These are phyloP conservation scores for Phoenix dactylifera DNA, from an alignment of 176 grass and related monocot genomes.

Conservation along the genomic window DNA sequence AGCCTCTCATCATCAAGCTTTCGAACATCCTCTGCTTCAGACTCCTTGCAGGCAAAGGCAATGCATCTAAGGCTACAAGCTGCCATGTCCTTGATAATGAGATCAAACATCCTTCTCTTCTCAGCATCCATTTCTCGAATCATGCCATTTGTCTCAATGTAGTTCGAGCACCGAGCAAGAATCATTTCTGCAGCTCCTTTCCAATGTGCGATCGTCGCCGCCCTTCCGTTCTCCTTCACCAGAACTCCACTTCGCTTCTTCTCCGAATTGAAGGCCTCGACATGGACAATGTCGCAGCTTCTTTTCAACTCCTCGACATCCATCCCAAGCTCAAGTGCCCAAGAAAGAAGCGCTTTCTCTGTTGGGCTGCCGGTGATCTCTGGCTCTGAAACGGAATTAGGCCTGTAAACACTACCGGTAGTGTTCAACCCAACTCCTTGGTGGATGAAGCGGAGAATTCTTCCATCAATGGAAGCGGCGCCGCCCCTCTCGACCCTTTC, in stretches of 20 bases:
- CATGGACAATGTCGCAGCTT: constrained; percentile 40
- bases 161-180: constrained; percentile 38
- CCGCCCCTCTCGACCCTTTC: neutral
- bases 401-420: constrained; percentile 57
- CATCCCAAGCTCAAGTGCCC: constrained; percentile 63
- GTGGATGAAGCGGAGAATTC: constrained; percentile 25
- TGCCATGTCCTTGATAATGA: constrained; percentile 58
- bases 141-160: constrained; percentile 18
- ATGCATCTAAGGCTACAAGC: constrained; percentile 57
- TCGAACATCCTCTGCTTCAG: neutral
- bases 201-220: constrained; percentile 45
- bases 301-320: constrained; percentile 28
- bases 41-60: constrained; percentile 59
- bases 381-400: constrained; percentile 28
- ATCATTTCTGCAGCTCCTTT: constrained; percentile 94
- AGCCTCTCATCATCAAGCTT: constrained; percentile 44
- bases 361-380: constrained; percentile 77
- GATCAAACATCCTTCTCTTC: constrained; percentile 28
- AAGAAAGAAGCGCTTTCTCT: constrained; percentile 81
- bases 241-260: constrained; percentile 84
- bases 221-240: constrained; percentile 23
- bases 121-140: constrained; percentile 14
- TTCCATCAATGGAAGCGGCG: neutral
- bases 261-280: constrained; percentile 90
- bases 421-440: constrained; percentile 68